Base-by-base conservation (phyloP, 148 eudicot genomes). In the Amaranthus hypochondriacus region DNA sequence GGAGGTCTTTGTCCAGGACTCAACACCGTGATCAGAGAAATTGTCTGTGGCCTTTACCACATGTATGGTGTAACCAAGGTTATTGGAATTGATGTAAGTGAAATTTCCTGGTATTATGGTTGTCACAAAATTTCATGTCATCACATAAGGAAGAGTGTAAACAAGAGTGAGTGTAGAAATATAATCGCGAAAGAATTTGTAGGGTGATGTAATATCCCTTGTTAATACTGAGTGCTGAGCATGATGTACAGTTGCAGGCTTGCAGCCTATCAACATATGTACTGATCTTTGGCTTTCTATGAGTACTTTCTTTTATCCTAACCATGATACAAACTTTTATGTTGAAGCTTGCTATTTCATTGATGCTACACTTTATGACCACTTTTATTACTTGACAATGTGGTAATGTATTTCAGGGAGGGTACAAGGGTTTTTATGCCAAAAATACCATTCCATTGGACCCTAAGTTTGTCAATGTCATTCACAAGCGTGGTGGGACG, bases 401-500 rank as follows among this genome's bases (percentile, higher is more conserved):
- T 65, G 63, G n/a, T 58, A 69, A 15, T 7, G 69, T 55, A 62
- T 56, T 51, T 63, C 68, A 93, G 98, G 98, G 98, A 78, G 98
- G 98, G 62, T 93, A 93, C 70, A 89, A 84, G 74, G 98, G 98
- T 44, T 93, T 90, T 65, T 93, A 93, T 76, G 82, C 98, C 49
- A 85, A 86, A 81, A 93, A 93, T 75, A 93, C 96, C 56, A 80
- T 87, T 46, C 65, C 66, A 9, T 79, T 93, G 75, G 85, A 92
- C 68, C 96, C 92, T 6, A 93, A 90, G 80, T 68, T 86, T 75
- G 93, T 89, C 57, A 89, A 93, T 79, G 93, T 84, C 75, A 93
- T 93, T 77, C 98, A 93, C 75, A 93, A 93, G 79, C 96, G 98
- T 70, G 98, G 98, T 70, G 96, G 98, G 60, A 90, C 98, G 65